Conservation (phyloP, 2,329 filamentous ascomycete species). For the Trichoderma sp. region DNA sequence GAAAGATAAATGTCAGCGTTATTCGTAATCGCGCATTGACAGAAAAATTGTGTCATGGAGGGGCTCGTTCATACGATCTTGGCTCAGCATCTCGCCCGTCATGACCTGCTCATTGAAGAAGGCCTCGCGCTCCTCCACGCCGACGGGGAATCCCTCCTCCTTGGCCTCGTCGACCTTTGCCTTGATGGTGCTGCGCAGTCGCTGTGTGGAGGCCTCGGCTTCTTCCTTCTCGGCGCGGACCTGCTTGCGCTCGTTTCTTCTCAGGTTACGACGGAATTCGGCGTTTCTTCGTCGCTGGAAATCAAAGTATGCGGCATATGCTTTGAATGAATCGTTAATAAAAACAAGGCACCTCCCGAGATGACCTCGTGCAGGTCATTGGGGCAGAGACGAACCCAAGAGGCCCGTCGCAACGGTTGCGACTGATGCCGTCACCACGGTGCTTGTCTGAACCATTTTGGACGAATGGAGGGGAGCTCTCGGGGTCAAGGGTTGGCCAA, state of each 20-base stretch:
- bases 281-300: constrained; percentile 65
- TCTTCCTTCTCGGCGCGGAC: constrained; percentile 73
- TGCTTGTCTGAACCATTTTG: constrained; percentile 55
- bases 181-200: constrained; percentile 76
- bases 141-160: constrained; percentile 87
- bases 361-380: constrained; percentile 5
- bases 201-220: constrained; percentile 65
- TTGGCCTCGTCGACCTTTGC: constrained; percentile 77
- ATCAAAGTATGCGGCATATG: constrained; percentile 71
- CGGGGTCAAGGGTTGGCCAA: background rate
- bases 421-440: constrained; percentile 63
- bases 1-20: background rate
- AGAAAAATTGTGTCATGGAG: background rate
- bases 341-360: constrained; percentile 33
- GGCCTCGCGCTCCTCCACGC: constrained; percentile 89
- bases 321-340: constrained; percentile 41
- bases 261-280: constrained; percentile 69
- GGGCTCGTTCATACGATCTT: constrained; percentile 67
- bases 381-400: constrained; percentile 52
- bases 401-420: constrained; percentile 63
- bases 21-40: background rate
- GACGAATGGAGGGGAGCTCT: constrained; percentile 23
- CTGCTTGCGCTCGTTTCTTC: constrained; percentile 75
- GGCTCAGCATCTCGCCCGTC: constrained; percentile 79
- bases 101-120: constrained; percentile 98